Base-by-base conservation (phyloP, 129 eudicot genomes). In the Oenanthe sinensis region DNA sequence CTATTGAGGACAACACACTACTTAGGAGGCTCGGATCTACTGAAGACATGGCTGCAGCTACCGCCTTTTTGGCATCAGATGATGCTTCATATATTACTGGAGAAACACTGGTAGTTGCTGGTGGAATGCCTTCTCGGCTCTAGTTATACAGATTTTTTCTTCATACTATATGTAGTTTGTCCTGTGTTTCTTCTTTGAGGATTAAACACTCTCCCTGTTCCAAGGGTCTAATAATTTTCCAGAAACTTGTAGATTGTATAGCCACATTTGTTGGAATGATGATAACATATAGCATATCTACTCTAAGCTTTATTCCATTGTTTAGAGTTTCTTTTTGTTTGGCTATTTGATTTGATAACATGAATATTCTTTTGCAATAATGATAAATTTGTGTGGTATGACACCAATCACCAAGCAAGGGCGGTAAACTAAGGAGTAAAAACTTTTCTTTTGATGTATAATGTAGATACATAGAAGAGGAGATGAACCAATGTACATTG, bases 61-160 rank as follows among this genome's bases (percentile, higher is more conserved):
- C 90, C 0, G 97, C 99, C 26, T 95, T 88, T 79, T 80, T 95
- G 89, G 96, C 95, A 67, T 95, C 99, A 14, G 99, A 92, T 79
- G 99, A 95, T 54, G 96, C 97, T 79, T 82, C 99, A 28, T 95
- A 92, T 82, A 88, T 95, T 28, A 95, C 97, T 7, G 99, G 99
- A 19, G 99, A 95, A 88, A 92, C 90, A n/a, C 19, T 95, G 75
- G 92, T 92, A 30, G 99, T 95, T 77, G 93, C 94, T 4, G 98
- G 97, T 50, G 98, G 98, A 75, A 84, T 76, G 40, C 95, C 92
- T 68, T 95, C 97, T 6, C 87, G 99, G 70, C 95, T 95, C 78
- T 89, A 87, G 74, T 71, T 24, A 0, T 44, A 39, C 4, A 58
- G 3, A 46, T 46, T 1, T 74, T 45, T 14, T 30, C 26, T 74